Conservation (phyloP, 768 basidiomycete genomes). For the Lentinula lateritia region DNA sequence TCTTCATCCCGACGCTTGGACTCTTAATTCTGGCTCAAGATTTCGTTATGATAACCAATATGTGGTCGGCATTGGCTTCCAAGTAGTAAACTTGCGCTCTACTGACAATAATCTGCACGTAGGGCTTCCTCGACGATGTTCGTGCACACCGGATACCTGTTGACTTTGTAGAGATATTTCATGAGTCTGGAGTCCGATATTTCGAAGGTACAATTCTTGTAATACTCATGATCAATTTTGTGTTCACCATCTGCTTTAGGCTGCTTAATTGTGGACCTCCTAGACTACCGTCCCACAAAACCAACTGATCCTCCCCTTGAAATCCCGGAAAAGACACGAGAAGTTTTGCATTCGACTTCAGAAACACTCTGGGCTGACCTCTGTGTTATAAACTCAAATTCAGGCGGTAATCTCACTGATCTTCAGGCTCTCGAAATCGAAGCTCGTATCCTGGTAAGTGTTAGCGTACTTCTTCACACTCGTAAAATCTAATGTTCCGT, state of each 20-base stretch:
- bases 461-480: slow-evolving; percentile 2
- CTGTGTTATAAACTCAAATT: slow-evolving; percentile 58
- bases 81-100: neutral
- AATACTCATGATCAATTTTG: neutral
- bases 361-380: slow-evolving; percentile 81
- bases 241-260: slow-evolving; percentile 35
- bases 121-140: slow-evolving; percentile 82
- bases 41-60: slow-evolving; percentile 77
- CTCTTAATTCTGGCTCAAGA: slow-evolving; percentile 75
- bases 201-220: slow-evolving; percentile 60
- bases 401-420: slow-evolving; percentile 62
- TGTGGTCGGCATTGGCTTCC: slow-evolving; percentile 37
- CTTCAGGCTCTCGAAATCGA: slow-evolving; percentile 69
- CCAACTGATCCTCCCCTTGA: slow-evolving; percentile 52
- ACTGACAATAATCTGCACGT: neutral
- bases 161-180: slow-evolving; percentile 80
- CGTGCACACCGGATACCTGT: slow-evolving; percentile 79
- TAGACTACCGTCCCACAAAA: slow-evolving; percentile 65
- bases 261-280: slow-evolving; percentile 79
- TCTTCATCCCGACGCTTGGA: slow-evolving; percentile 77
- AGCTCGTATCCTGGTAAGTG: slow-evolving; percentile 63
- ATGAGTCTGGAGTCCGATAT: slow-evolving; percentile 66
- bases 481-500: slow-evolving; percentile 7
- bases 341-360: slow-evolving; percentile 70
- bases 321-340: slow-evolving; percentile 58